Percentiles rank a stretch among this genome's conserved stretches.
phyloP scores from a whole-genome alignment of 306 rosid genomes.

The Prunus persica region DNA sequence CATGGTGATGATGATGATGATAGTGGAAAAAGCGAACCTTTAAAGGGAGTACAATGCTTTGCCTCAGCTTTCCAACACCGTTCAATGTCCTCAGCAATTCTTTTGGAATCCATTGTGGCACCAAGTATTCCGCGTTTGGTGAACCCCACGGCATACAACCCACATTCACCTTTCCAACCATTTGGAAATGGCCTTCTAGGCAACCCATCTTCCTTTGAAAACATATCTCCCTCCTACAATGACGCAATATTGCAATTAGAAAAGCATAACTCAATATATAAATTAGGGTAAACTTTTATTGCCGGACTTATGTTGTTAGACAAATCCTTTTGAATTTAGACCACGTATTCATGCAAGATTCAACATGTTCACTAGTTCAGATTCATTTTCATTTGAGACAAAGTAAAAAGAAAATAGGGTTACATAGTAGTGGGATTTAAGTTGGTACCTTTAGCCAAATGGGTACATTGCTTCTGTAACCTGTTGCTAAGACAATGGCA shows the following conservation, averaged over 20 bases:
- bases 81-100: constrained; percentile 77
- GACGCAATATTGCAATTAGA: background rate
- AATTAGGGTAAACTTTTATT: background rate
- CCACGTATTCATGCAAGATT: background rate
- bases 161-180: constrained; percentile 91
- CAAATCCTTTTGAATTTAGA: background rate
- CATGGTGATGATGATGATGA: constrained; percentile 7
- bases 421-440: background rate
- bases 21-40: constrained; percentile 32
- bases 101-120: constrained; percentile 75
- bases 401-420: no score
- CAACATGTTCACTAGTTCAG: background rate
- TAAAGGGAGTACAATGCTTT: constrained; percentile 35
- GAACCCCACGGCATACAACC: constrained; percentile 91
- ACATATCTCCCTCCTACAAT: constrained; percentile 79
- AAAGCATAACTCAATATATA: background rate
- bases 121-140: constrained; percentile 91
- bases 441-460: constrained; percentile 81
- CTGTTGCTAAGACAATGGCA: constrained; percentile 90
- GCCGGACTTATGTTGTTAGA: background rate
- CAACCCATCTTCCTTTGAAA: constrained; percentile 73
- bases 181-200: constrained; percentile 73
- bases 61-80: constrained; percentile 60
- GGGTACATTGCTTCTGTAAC: constrained; percentile 98
- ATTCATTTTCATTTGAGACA: no score